Evolutionary conservation across 2,329 filamentous ascomycete genomes (phyloP), one percentile per base, ranked within the genome.

Genomic region (Aspergillus flavus): DNA sequence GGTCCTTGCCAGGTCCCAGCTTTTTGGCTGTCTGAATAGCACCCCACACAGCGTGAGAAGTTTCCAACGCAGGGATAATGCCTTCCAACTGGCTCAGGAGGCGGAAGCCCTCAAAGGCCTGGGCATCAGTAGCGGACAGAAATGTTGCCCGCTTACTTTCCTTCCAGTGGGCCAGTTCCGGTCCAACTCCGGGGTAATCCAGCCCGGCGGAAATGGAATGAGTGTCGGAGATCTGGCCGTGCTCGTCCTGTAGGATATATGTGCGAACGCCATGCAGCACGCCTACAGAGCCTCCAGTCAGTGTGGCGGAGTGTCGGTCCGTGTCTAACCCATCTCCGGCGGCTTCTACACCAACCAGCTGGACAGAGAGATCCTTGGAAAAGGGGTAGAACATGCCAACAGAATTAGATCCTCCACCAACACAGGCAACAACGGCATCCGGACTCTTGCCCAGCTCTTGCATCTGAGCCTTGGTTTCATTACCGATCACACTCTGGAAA

Each of bases 301-400:
- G 84, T 0, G 93, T 97, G 0, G 94, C 94, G 56, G 89, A 91
- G 80, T 98, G 94, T 50, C 91, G 87, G 3, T 81, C 77, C 0
- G 93, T 96, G 62, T 96, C 89, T 10, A 97, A 74, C 61, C 94
- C 94, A 72, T 97, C 93, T 60, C 94, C 94, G 46, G 91, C 94
- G 2, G 94, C 94, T 82, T 98, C 94, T 2, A 98, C 93, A 64
- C 94, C 95, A n/a, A 97, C 84, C 5, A 96, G 85, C 80, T 93
- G 91, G 61, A 98, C 94, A 58, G 84, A 88, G 0, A 84, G 83
- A 71, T 98, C 93, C 21, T 92, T 87, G 61, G 89, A 84, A 80
- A 98, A 98, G 39, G 94, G 94, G 78, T 93, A 94, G 82, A 98
- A 98, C 93, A 98, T 97, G 79, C 94, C 94, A 1, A 90, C 88